phyloP scores from a whole-genome alignment of 202 grass and related monocot genomes.

The Eragrostis tef region DNA sequence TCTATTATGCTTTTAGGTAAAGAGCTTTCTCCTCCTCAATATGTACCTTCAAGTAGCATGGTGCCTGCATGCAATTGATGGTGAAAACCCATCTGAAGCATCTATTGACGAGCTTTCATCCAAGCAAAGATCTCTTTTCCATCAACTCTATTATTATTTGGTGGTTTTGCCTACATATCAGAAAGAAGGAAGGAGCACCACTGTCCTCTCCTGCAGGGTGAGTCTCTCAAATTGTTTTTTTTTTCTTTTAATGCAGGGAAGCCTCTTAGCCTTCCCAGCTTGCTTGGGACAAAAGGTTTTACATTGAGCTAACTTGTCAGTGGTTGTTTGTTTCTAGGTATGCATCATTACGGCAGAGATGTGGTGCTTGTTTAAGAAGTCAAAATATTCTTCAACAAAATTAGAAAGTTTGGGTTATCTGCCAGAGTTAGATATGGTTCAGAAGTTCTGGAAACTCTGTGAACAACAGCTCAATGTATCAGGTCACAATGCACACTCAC shows the following conservation, averaged over 20 bases:
- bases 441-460: constrained; percentile 93
- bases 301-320: constrained; percentile 21
- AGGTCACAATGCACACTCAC: constrained; percentile 49
- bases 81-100: constrained; percentile 71
- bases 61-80: constrained; percentile 76
- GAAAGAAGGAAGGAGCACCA: constrained; percentile 76
- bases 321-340: constrained; percentile 62
- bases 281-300: not conserved
- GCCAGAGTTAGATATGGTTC: constrained; percentile 68
- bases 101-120: constrained; percentile 71
- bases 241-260: not conserved
- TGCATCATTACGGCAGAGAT: constrained; percentile 82
- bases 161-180: constrained; percentile 65
- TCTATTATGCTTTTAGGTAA: constrained; percentile 85
- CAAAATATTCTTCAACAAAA: constrained; percentile 81
- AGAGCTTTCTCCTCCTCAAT: constrained; percentile 93
- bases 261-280: not conserved
- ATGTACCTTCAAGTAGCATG: constrained; percentile 95
- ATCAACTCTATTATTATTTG: constrained; percentile 79
- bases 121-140: constrained; percentile 74
- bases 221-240: constrained; percentile 39
- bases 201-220: constrained; percentile 87
- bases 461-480: constrained; percentile 82
- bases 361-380: constrained; percentile 98
- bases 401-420: constrained; percentile 81